A percentile compares a stretch with the other conserved stretches of the same genome.
Conservation (phyloP, 305 asterid species). For the Fraxinus ornus region DNA sequence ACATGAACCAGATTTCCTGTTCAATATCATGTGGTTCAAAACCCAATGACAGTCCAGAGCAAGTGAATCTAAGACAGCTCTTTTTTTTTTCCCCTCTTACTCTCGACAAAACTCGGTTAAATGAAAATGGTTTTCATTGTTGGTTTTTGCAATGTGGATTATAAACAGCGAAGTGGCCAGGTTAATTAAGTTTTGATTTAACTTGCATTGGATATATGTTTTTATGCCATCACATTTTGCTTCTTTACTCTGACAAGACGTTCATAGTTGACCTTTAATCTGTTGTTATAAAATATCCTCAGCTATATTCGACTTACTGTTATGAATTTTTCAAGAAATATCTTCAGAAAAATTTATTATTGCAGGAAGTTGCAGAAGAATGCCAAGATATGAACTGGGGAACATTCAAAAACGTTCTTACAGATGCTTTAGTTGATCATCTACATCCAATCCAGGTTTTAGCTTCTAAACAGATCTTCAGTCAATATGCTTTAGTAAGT, state of each 20-base stretch:
- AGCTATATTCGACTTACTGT: neutral
- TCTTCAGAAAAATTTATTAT: slow-evolving; percentile 24
- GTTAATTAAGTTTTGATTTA: neutral
- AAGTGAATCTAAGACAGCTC: neutral
- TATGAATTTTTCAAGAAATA: slow-evolving; percentile 2
- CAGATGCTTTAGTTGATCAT: slow-evolving; percentile 85
- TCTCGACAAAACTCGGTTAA: neutral
- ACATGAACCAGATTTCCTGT: neutral
- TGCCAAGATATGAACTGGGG: slow-evolving; percentile 94
- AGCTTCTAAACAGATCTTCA: slow-evolving; percentile 14
- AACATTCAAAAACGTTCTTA: slow-evolving; percentile 67
- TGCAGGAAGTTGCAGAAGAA: slow-evolving; percentile 83
- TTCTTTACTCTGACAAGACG: neutral
- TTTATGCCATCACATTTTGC: neutral
- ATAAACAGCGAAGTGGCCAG: neutral
- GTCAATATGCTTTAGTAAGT: neutral
- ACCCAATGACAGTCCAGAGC: neutral
- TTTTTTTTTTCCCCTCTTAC: neutral
- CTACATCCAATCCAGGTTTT: slow-evolving; percentile 89
- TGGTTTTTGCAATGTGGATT: neutral
- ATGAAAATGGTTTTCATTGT: neutral
- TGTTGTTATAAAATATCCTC: neutral
- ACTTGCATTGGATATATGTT: slow-evolving; percentile 6
- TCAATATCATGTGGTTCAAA: neutral
- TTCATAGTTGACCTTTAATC: neutral